Evolutionary conservation across 2,329 filamentous ascomycete species (phyloP), one percentile per base, ranked within the genome.

Genomic region (Ilyonectria sp.): DNA sequence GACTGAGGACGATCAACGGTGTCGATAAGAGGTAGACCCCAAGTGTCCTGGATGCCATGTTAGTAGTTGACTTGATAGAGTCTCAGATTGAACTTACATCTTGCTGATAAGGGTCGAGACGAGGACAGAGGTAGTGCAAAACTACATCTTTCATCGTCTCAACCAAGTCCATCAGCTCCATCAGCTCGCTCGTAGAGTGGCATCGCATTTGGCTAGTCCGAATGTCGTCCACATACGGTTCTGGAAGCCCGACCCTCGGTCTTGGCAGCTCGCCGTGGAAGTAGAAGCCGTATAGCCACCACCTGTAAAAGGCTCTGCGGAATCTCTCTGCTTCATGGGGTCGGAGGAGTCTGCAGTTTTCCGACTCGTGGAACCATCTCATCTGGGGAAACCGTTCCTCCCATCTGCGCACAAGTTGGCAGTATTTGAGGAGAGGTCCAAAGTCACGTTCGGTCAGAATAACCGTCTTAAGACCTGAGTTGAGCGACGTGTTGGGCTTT

Each of bases 271-370:
- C 82, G 11, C 83, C 82, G 53, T 89, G 86, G 65, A 88, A 88
- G 67, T 86, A 84, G 37, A 82, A 81, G 7, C 85, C 81, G 68
- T 86, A 89, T 4, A 87, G 79, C 86, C 86, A 88, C 86, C 86
- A 89, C 35, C 81, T 78, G 57, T 86, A 87, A 33, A 89, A 75
- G 1, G 85, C 86, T 67, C 82, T 81, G 6, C 87, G 83, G 57
- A 88, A 80, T 54, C 86, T 82, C n/a, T 76, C 69, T 31, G 79
- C 79, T 71, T 89, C 87, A 29, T 80, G 76, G 0, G 74, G 59
- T 8, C 76, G 76, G 6, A 89, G 79, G 43, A 79, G 80, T 17
- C 87, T 83, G 46, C 84, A 83, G 54, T 84, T 77, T 62, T 84
- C 82, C 0, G 82, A 81, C 10, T 81, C 74, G 2, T 84, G 79